Evolutionary conservation across 2,329 filamentous ascomycete species (phyloP), one percentile per base, ranked within the genome.

Genomic region (Hymenoscyphus albidus): DNA sequence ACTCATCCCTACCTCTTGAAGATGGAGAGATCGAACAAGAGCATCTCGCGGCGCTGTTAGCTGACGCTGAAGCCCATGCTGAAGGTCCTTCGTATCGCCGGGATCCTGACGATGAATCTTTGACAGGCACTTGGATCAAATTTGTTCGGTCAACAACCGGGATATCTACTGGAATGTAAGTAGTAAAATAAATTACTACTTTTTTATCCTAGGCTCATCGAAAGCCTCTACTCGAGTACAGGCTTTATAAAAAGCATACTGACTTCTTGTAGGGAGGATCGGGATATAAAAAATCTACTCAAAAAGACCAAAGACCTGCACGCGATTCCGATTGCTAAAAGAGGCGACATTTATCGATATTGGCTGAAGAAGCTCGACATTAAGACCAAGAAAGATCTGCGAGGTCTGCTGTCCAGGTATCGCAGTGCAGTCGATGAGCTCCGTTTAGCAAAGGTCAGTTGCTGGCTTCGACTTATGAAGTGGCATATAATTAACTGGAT

Each of bases 311-410:
- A 62, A 2, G 69, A 71, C 62, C 61, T 76, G 3, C 73, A 72
- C 56, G 67, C 70, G 13, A 73, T 76, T 51, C 70, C 69, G 18
- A 27, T 63, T 1, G 61, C 55, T 22, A 35, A 67, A 27, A 70
- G 75, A 9, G 75, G 74, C 4, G 63, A 70, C 16, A 56, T 74
- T n/a, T 76, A 76, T 66, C 69, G 71, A 38, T 73, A 71, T 32
- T 71, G 72, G 58, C 70, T 75, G 58, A 65, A 66, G 13, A 58
- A 69, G 27, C 58, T 75, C 13, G 67, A 73, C 54, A 64, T 42
- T 1, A 63, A 63, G n/a, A 64, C 72, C 7, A 61, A 67, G 27
- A 39, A 39, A 27, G 65, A 68, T 9, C 62, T 75, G 12, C 62
- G 62, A 35, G 42, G 31, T 13, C 51, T 59, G 35, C 31, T 74